Base-by-base conservation (phyloP, 2,329 filamentous ascomycete genomes). In the Diaporthe sp. region DNA sequence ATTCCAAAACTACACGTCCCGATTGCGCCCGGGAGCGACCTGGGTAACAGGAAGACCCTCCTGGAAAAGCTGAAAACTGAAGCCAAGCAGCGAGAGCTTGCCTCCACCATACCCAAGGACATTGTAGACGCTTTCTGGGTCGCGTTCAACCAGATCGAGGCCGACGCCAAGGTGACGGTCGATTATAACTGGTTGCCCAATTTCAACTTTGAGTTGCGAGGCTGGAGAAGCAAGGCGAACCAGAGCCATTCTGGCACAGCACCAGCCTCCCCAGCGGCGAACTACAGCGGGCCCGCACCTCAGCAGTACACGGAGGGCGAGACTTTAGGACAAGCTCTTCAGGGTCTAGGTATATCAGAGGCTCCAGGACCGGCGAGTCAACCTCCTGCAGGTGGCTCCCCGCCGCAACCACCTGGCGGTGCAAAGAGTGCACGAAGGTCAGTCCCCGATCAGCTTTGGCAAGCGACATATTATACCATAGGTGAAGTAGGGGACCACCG, bases 281-380 rank as follows among this genome's bases (percentile, higher is more conserved):
- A 25, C 25, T 68, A 68, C n/a, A 68, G 54, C 15, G 64, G 47
- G n/a, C 64, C 64, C 9, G 22, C 35, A 13, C 64, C 64, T 13
- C 13, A 22, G 10, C 40, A 47, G 25, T 47, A 64, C 10, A 22
- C 8, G n/a, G 13, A 3, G 3, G n/a, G 3, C 13, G 22, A 25
- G 13, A 38, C 35, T 7, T 35, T 40, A 35, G 15, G 2, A 4
- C 22, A 40, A 28, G 13, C 6, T 8, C 7, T 57, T 33, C 17
- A 35, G 30, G 54, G 33, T 8, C 8, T 35, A 2, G 19, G 30
- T 8, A 3, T 57, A 35, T 19, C 28, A 57, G 30, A 30, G 30
- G 54, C 54, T 12, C 10, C 30, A 17, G 30, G 8, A 5, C 19
- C 30, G 1, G 17, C 30, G 30, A n/a, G 30, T n/a, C 30, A 9